Conservation (phyloP, 1,284 basidiomycete species). For the Rhizoctonia solani region DNA sequence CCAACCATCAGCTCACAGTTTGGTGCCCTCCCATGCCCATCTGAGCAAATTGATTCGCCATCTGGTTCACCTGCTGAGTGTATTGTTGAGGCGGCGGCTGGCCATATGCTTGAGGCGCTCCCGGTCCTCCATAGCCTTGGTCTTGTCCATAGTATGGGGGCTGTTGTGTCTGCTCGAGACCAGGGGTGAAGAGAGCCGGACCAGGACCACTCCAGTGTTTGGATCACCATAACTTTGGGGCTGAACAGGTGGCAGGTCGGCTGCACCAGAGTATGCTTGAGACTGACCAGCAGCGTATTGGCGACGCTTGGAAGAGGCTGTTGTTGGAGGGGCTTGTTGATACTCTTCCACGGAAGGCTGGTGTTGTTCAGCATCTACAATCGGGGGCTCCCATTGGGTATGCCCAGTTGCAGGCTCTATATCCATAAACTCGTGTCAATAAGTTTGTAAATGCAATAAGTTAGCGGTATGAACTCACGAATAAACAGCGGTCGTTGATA, state of each 20-base stretch:
- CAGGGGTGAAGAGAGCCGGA: slow-evolving; percentile 76
- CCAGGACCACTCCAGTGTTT: slow-evolving; percentile 38
- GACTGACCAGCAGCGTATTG: slow-evolving; percentile 91
- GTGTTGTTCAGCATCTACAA: slow-evolving; percentile 36
- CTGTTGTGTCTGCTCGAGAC: slow-evolving; percentile 51
- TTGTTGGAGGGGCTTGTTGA: slow-evolving; percentile 35
- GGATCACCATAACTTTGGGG: slow-evolving; percentile 28
- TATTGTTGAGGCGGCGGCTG: slow-evolving; percentile 37
- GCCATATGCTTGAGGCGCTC: slow-evolving; percentile 54
- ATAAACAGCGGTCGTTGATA: slow-evolving; percentile 86
- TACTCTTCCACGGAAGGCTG: slow-evolving; percentile 30
- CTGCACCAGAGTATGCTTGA: slow-evolving; percentile 75
- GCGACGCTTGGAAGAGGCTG: slow-evolving; percentile 64
- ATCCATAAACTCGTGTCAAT: slow-evolving; percentile 10
- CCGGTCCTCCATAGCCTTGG: slow-evolving; percentile 50
- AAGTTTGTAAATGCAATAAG: not conserved
- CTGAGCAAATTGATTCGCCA: slow-evolving; percentile 83
- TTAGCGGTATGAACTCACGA: slow-evolving; percentile 51
- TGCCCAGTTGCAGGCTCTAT: slow-evolving; percentile 60
- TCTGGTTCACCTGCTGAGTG: slow-evolving; percentile 55
- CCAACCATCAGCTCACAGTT: slow-evolving; percentile 44
- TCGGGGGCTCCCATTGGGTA: slow-evolving; percentile 71
- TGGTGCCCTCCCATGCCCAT: slow-evolving; percentile 77
- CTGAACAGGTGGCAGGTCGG: slow-evolving; percentile 42
- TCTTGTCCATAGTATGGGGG: slow-evolving; percentile 48